Conservation (phyloP, 1,284 basidiomycete genomes). For the Leccinum subspadiceum region DNA sequence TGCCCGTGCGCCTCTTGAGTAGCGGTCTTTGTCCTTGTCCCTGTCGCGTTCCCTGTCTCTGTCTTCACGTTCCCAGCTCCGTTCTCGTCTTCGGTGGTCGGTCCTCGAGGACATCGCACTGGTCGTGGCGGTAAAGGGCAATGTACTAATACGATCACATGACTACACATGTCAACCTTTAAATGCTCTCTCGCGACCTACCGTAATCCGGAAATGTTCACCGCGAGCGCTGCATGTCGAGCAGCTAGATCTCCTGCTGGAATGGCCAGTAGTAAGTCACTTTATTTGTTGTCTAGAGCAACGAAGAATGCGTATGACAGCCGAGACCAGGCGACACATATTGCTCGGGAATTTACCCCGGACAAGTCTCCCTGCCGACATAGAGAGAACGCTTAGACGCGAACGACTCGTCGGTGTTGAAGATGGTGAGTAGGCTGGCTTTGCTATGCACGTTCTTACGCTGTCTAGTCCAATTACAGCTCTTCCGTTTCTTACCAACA, state of each 20-base stretch:
- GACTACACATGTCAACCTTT: conserved; percentile 10
- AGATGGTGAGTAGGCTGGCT: conserved; percentile 41
- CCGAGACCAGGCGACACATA: conserved; percentile 39
- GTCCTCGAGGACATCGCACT: conserved; percentile 47
- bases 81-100: conserved; percentile 60
- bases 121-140: neutral
- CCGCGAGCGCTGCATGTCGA: conserved; percentile 17
- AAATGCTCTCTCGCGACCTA: neutral
- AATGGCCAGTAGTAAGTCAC: conserved; percentile 19
- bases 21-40: conserved; percentile 35
- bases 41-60: conserved; percentile 46
- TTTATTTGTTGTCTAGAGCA: conserved; percentile 6
- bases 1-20: conserved; percentile 34
- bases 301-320: conserved; percentile 11
- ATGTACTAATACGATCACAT: conserved; percentile 26
- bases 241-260: conserved; percentile 11
- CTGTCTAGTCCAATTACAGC: conserved; percentile 54
- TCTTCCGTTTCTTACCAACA: conserved; percentile 56
- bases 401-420: conserved; percentile 51
- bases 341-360: conserved; percentile 47
- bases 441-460: conserved; percentile 8
- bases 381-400: conserved; percentile 49
- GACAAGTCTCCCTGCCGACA: conserved; percentile 53
- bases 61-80: conserved; percentile 66
- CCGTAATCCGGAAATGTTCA: conserved; percentile 17